Base-by-base conservation (phyloP, 306 rosid genomes). In the Astragalus glycyphyllos region DNA sequence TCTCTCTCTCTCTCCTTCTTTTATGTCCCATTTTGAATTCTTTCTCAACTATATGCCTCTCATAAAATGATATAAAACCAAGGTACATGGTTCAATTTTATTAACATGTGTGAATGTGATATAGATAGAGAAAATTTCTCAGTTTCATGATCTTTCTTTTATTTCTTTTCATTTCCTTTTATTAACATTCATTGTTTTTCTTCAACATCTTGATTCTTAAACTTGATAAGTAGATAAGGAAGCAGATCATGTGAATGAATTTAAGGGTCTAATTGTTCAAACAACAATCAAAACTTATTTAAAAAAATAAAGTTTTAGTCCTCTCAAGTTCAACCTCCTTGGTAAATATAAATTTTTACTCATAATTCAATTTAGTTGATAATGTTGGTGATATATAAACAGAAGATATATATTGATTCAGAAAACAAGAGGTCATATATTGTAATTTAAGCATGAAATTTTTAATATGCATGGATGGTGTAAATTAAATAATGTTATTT, bases 121-220 rank as follows among this genome's bases (percentile, higher is more conserved):
- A 11, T 59, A 12, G n/a, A 50, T 68, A 10, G 17, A 42, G 2
- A 13, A 7, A 0, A 40, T 17, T n/a, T 65, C 42, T 68, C 69
- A 63, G 32, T 57, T 41, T 68, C 58, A 23, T 53, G n/a, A 55
- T 63, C 60, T 68, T 35, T 7, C 8, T 34, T 17, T 60, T 62
- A 4, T 67, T 34, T 65, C 46, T 38, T 26, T 17, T 63, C 45
- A 16, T 26, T 26, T 26, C 31, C 31, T 20, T 50, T 58, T 11
- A 13, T 0, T 7, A 16, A 6, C 4, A n/a, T 54, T 16, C 13
- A 34, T 31, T 35, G 50, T 54, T 26, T 54, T 34, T 14, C 23
- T 20, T 45, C 23, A 23, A 13, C n/a, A 15, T 45, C 7, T 46
- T 75, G 58, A 56, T 46, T 17, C 41, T 54, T 59, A 16, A 51